Conservation (phyloP, 495 filamentous ascomycete species). For the Podospora didyma region DNA sequence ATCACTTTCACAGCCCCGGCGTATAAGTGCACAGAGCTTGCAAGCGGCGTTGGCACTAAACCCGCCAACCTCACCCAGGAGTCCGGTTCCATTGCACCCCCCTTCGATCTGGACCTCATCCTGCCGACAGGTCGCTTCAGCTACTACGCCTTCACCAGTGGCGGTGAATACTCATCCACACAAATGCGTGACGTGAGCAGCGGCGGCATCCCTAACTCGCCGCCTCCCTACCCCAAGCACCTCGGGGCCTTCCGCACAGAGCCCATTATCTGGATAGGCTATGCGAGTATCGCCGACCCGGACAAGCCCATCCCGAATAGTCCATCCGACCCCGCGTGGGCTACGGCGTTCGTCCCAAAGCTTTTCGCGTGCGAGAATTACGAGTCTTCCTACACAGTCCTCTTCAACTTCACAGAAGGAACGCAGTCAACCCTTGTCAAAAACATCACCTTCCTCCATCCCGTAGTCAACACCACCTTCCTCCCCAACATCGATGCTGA, state of each 20-base stretch:
- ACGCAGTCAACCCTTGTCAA: conserved; percentile 26
- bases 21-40: conserved; percentile 34
- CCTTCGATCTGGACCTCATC: conserved; percentile 29
- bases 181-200: conserved; percentile 29
- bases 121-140: conserved; percentile 28
- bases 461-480: conserved; percentile 35
- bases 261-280: conserved; percentile 35
- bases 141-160: conserved; percentile 32
- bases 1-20: conserved; percentile 31
- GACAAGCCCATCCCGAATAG: conserved; percentile 16
- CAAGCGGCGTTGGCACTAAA: conserved; percentile 27
- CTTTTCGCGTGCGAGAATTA: conserved; percentile 38
- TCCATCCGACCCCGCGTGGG: conserved; percentile 21
- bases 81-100: conserved; percentile 23
- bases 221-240: conserved; percentile 28
- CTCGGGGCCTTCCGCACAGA: conserved; percentile 37
- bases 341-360: conserved; percentile 29
- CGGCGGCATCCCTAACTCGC: conserved; percentile 25
- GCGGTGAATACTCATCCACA: conserved; percentile 31
- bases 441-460: conserved; percentile 20
- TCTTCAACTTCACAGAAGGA: conserved; percentile 28
- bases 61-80: conserved; percentile 23
- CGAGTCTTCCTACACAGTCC: conserved; percentile 31
- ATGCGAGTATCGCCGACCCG: conserved; percentile 21
- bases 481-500: conserved; percentile 24